Base-by-base conservation (phyloP, 441 rosid species). In the Euphorbia corollata region DNA sequence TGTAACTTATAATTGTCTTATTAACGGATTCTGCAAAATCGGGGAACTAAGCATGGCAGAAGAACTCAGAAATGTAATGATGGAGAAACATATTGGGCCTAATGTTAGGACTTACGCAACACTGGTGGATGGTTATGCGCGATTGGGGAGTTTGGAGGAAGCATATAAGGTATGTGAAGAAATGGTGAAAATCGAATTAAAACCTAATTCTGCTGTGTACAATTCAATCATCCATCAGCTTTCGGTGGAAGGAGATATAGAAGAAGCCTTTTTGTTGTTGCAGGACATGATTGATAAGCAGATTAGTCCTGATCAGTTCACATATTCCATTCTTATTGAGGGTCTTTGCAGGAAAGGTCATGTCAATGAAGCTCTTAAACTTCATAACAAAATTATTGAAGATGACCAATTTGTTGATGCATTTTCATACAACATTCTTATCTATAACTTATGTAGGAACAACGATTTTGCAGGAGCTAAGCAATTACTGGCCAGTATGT, bases 91-190 rank as follows among this genome's bases (percentile, higher is more conserved):
- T 16, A 80, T 84, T 79, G 63, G 82, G 69, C 84, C 89, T 1
- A 88, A 90, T 79, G 88, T 84, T 73, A 87, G 87, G 74, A 86
- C 97, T 1, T 88, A 83, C 80, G 88, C 84, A 74, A 90, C 91
- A 0, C 63, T 90, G 76, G 83, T 90, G 5, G 87, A 90, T 72
- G 92, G 86, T 12, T 78, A 83, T 39, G 82, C 90, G 68, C 84
- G 82, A 77, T 57, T 66, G 12, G 73, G 80, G 71, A 80, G 67
- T 77, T 75, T 85, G 15, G 87, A 86, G 75, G 84, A 84, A 67
- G 89, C 83, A 0, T 75, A 75, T 59, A 63, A 77, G 78, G 67
- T 88, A 63, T 72, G 85, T 72, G 85, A 79, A 72, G 71, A 67
- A 13, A 85, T 90, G 92, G 68, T 66, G 7, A 60, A 68, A 22